These are phyloP conservation scores for Stereocaulon alpinum DNA, from an alignment of 495 filamentous ascomycete species.

Conservation along the genomic window DNA sequence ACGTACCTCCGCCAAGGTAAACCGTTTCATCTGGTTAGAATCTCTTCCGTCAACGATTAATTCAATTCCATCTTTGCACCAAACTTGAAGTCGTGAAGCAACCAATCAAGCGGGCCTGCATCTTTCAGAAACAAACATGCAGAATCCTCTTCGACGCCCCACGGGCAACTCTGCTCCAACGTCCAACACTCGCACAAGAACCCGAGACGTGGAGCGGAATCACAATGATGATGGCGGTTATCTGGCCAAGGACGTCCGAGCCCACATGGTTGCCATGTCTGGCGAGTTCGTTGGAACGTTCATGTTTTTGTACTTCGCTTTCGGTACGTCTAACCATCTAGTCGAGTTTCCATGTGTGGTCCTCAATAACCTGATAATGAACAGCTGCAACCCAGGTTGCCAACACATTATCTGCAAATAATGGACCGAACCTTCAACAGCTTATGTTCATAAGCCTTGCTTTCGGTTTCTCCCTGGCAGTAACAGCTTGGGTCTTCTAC, in stretches of 20 bases:
- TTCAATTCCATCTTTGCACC: not conserved
- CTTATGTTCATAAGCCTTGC: constrained; percentile 61
- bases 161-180: not conserved
- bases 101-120: not conserved
- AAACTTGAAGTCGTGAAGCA: not conserved
- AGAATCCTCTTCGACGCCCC: constrained; percentile 15
- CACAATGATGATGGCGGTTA: not conserved
- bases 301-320: constrained; percentile 43
- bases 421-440: not conserved
- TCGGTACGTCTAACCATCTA: constrained; percentile 44
- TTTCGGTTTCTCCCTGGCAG: constrained; percentile 68
- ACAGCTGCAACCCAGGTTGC: constrained; percentile 16
- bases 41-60: not conserved
- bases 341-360: not conserved
- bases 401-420: not conserved
- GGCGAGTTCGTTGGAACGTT: constrained; percentile 41
- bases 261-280: constrained; percentile 19
- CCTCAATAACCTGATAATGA: not conserved
- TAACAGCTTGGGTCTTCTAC: constrained; percentile 82
- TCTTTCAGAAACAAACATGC: not conserved
- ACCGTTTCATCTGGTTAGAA: not conserved
- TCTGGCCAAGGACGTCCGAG: constrained; percentile 10
- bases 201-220: constrained; percentile 6
- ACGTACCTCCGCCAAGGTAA: not conserved
- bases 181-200: not conserved